These are phyloP conservation scores for Colletotrichum filicis DNA, from an alignment of 2,329 filamentous ascomycete species.

Conservation along the genomic window DNA sequence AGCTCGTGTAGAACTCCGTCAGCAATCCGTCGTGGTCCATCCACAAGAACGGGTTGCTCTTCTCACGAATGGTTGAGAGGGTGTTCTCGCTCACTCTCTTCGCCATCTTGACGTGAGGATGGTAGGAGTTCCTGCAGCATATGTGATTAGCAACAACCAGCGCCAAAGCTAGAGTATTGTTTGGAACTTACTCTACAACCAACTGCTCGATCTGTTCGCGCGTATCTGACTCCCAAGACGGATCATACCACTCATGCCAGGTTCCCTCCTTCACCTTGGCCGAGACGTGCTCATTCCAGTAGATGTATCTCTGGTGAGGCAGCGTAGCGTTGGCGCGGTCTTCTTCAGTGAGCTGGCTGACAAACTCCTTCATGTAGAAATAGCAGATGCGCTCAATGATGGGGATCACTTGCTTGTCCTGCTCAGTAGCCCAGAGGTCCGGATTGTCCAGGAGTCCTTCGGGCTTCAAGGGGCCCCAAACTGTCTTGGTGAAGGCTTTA, in stretches of 20 bases:
- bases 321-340: neutral
- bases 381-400: slow-evolving; percentile 22
- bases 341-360: neutral
- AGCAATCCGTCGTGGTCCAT: slow-evolving; percentile 23
- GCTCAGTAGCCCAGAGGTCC: slow-evolving; percentile 9
- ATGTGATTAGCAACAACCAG: neutral
- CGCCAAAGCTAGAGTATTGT: too few species aligned
- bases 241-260: neutral
- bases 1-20: slow-evolving; percentile 16
- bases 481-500: slow-evolving; percentile 9
- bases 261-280: neutral
- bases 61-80: slow-evolving; percentile 10
- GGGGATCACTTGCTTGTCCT: slow-evolving; percentile 16
- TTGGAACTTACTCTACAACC: neutral
- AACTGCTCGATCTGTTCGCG: neutral
- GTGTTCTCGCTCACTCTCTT: slow-evolving; percentile 2
- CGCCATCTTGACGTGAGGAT: neutral
- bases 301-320: neutral
- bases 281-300: slow-evolving; percentile 18
- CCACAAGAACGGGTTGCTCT: slow-evolving; percentile 12
- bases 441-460: slow-evolving; percentile 7
- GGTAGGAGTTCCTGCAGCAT: neutral
- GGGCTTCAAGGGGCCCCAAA: slow-evolving; percentile 1
- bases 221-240: neutral
- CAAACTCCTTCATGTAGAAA: slow-evolving; percentile 2